A percentile compares a stretch with the other conserved stretches of the same genome.
Conservation (phyloP, 768 basidiomycete species). For the Agaricus blazei region DNA sequence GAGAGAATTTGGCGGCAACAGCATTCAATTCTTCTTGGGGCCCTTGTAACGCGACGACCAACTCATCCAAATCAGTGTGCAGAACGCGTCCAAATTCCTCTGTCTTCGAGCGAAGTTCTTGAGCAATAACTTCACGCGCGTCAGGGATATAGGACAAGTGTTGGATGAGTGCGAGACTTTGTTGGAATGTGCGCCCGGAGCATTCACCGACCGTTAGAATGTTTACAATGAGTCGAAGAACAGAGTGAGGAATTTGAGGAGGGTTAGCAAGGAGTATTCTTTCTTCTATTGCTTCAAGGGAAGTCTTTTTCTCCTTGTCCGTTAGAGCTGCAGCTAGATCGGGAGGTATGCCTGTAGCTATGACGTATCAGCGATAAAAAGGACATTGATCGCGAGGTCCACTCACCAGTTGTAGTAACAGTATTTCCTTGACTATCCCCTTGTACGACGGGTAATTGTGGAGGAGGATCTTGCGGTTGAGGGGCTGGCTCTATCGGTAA, state of each 20-base stretch:
- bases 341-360: conserved; percentile 1
- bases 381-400: background rate
- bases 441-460: conserved; percentile 4
- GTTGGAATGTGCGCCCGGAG: conserved; percentile 92
- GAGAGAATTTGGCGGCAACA: conserved; percentile 86
- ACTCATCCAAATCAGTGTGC: conserved; percentile 70
- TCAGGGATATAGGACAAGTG: conserved; percentile 87
- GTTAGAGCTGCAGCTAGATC: background rate
- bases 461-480: conserved; percentile 12
- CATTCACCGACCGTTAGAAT: conserved; percentile 98
- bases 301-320: conserved; percentile 17
- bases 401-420: conserved; percentile 4
- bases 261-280: conserved; percentile 59
- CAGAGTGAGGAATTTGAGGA: conserved; percentile 79
- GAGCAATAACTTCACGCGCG: conserved; percentile 82
- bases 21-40: conserved; percentile 56
- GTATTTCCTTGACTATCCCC: background rate
- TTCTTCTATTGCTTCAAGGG: conserved; percentile 37
- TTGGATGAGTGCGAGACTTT: conserved; percentile 88
- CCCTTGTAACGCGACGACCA: conserved; percentile 57
- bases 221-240: conserved; percentile 91
- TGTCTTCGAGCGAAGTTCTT: conserved; percentile 81
- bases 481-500: conserved; percentile 19
- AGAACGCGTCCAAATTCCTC: conserved; percentile 83
- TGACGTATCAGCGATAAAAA: background rate